phyloP scores from a whole-genome alignment of 345 rosid genomes.

The Nasturtium officinale region DNA sequence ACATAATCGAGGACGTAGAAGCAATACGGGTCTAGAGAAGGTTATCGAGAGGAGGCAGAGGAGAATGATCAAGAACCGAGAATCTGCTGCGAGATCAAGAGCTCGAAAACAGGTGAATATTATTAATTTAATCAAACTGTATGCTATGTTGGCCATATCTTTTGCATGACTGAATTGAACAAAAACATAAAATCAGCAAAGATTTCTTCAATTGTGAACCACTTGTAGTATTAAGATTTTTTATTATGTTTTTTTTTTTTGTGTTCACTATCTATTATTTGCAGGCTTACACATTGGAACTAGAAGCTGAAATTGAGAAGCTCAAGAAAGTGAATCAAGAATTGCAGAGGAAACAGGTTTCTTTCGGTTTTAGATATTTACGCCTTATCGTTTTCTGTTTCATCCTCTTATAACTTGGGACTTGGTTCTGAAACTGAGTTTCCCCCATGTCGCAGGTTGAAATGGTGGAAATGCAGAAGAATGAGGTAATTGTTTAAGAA shows the following conservation, averaged over 20 bases:
- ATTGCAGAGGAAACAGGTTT: conserved; percentile 75
- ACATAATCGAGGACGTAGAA: conserved; percentile 73
- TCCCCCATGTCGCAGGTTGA: conserved; percentile 58
- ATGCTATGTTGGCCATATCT: neutral
- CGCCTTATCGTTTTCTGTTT: neutral
- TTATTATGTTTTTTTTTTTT: neutral
- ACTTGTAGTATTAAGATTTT: conserved; percentile 11
- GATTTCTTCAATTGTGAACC: conserved; percentile 9
- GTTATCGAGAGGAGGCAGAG: conserved; percentile 94
- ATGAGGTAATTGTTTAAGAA: conserved; percentile 50
- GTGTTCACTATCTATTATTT: conserved; percentile 12
- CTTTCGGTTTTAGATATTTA: neutral
- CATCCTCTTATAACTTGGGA: conserved; percentile 1
- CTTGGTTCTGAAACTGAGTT: conserved; percentile 25
- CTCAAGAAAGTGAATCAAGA: conserved; percentile 78
- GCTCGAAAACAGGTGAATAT: conserved; percentile 93
- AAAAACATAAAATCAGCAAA: conserved; percentile 10
- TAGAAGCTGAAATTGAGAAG: conserved; percentile 90
- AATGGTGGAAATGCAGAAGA: conserved; percentile 57
- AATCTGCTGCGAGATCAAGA: conserved; percentile 96
- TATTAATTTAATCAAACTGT: neutral
- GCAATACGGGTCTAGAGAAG: conserved; percentile 69
- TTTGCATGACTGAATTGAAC: neutral
- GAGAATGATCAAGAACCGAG: conserved; percentile 97
- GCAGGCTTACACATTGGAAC: conserved; percentile 96